Evolutionary conservation across 441 rosid genomes (phyloP), one percentile per base, ranked within the genome.

Genomic region (Euphorbia schlechtendalii): DNA sequence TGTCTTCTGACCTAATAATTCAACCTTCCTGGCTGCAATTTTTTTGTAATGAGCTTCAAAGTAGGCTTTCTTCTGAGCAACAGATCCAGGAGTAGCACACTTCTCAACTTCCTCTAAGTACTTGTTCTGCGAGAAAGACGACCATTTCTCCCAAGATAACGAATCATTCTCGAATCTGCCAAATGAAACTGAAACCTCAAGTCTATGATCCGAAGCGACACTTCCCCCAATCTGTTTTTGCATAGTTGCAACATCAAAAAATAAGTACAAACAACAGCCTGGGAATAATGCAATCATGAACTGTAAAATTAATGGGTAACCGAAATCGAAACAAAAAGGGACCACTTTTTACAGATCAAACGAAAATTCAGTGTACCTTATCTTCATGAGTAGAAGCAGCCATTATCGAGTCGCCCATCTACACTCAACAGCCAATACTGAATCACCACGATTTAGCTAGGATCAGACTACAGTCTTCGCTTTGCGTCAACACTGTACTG

Each of bases 21-120:
- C 94, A 40, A 94, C 92, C 79, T 94, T 90, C 67, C 80, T 83
- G 22, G 91, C 88, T 63, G 97, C 93, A 65, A 94, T 85, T 78
- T 84, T 90, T 80, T 84, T 89, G 82, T 94, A 90, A 73, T 90
- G 99, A 52, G 94, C 96, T 82, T 94, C 99, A 55, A 94, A 94
- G 76, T 89, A 94, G 61, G 99, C 97, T 65, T 78, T 88, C 72
- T 94, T 94, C 73, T 85, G 79, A 72, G 99, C 99, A 18, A 94
- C 99, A 28, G 99, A 90, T 40, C 99, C 99, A 38, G 96, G 96
- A 13, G 97, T 85, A 17, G 99, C 96, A 79, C 89, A 94, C 80
- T 89, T 94, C 69, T 81, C 99, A 34, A 90, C 96, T 76, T 90
- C 99, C 78, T 94, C 99, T 81, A 90, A 67, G 76, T 94, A 90